Evolutionary conservation across 352 stramenopile species (phyloP).

Genomic region (Phytopythium kandeliae): DNA sequence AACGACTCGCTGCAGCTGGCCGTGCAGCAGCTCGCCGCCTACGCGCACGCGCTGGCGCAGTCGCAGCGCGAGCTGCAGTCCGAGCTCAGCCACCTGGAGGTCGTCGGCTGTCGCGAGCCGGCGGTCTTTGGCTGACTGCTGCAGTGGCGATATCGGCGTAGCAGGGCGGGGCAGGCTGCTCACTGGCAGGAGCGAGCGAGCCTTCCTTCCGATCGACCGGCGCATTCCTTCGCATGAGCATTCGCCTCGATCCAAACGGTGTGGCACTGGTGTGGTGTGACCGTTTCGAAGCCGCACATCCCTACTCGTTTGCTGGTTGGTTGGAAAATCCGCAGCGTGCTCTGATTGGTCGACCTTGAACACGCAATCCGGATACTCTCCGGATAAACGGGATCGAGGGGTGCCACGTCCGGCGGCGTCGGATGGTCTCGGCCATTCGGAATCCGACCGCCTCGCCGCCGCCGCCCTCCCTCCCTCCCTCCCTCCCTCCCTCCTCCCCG

Average conservation of each 20-base stretch:
- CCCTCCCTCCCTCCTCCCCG: background rate
- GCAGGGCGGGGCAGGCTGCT: too few relatives aligned
- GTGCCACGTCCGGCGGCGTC: too few relatives aligned
- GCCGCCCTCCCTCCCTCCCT: background rate
- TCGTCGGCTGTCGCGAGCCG: conserved; percentile 26
- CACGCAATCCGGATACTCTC: background rate
- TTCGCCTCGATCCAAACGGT: too few relatives aligned
- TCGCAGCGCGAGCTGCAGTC: conserved; percentile 40
- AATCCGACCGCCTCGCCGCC: background rate
- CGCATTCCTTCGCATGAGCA: too few relatives aligned
- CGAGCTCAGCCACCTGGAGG: conserved; percentile 48
- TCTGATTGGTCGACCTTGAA: conserved; percentile 2
- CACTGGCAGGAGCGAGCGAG: too few relatives aligned
- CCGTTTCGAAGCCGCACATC: too few relatives aligned
- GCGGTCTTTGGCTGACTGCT: conserved; percentile 36
- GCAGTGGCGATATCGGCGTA: too few relatives aligned
- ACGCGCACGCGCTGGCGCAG: conserved; percentile 35
- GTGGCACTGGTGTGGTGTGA: too few relatives aligned
- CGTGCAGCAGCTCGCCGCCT: conserved; percentile 44
- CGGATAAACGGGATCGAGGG: too few relatives aligned
- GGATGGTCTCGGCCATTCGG: background rate
- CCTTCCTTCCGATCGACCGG: too few relatives aligned
- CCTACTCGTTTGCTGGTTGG: too few relatives aligned
- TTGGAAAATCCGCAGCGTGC: too few relatives aligned
- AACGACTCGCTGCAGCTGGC: conserved; percentile 43